Evolutionary conservation across 441 rosid species (phyloP).

Genomic region (Erodium moschatum): DNA sequence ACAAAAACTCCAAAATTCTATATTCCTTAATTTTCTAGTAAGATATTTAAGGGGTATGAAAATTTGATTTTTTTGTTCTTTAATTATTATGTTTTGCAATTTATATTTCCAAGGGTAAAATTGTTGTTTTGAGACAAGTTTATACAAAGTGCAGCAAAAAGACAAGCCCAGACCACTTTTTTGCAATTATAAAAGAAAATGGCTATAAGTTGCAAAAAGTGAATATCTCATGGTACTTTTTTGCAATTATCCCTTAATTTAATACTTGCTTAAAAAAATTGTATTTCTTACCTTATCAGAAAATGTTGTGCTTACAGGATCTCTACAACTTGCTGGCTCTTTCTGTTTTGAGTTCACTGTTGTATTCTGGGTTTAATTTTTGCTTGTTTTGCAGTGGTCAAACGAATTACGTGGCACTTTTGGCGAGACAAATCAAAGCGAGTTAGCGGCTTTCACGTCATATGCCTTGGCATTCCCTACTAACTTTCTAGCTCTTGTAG

Average conservation of each 20-base stretch:
- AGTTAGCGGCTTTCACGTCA: conserved; percentile 79
- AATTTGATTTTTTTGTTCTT: too few relatives aligned
- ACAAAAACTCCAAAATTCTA: too few relatives aligned
- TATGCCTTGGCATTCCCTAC: conserved; percentile 86
- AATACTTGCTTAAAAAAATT: neutral
- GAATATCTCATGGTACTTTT: too few relatives aligned
- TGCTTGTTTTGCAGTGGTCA: conserved; percentile 44
- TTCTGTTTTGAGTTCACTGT: neutral
- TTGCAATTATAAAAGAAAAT: too few relatives aligned
- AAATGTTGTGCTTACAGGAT: neutral
- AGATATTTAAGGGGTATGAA: too few relatives aligned
- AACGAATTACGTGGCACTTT: conserved; percentile 42
- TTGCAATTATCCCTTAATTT: neutral
- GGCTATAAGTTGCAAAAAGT: too few relatives aligned
- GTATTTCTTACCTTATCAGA: neutral
- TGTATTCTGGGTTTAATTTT: conserved; percentile 13
- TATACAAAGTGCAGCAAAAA: too few relatives aligned
- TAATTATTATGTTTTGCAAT: too few relatives aligned
- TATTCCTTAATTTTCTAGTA: too few relatives aligned
- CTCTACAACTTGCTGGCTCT: neutral
- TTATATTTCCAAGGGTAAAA: too few relatives aligned
- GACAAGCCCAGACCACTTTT: too few relatives aligned
- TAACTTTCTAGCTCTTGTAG: conserved; percentile 79
- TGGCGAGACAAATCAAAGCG: conserved; percentile 86
- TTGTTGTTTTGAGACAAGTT: too few relatives aligned